Percentiles rank a stretch among this genome's conserved stretches.
Evolutionary conservation across 139 green algal species (phyloP).

Genomic region (Chlamydomonas urium): DNA sequence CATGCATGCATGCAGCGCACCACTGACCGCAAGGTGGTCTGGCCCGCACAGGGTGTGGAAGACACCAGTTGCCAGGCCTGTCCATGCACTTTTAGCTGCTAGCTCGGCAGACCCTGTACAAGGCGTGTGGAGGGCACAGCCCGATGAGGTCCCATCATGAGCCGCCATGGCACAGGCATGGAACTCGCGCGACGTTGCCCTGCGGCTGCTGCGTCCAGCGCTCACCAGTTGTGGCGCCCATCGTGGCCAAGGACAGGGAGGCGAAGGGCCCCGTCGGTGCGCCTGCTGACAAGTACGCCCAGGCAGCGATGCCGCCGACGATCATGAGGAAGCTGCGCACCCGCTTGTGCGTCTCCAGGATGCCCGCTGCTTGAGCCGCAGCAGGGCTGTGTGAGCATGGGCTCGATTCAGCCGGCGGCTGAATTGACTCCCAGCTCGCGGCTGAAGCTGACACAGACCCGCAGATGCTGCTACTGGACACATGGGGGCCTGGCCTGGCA

Average conservation of each 20-base stretch:
- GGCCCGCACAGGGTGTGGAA: conserved; percentile 94
- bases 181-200: too few species aligned
- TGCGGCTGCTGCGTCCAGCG: too few species aligned
- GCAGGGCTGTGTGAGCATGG: too few species aligned
- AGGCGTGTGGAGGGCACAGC: too few species aligned
- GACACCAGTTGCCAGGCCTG: conserved; percentile 87
- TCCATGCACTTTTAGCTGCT: conserved; percentile 59
- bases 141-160: neutral
- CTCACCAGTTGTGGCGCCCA: neutral
- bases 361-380: too few species aligned
- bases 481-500: too few species aligned
- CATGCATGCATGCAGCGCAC: conserved; percentile 1
- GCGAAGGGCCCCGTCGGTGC: conserved; percentile 13
- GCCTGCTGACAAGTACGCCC: conserved; percentile 18
- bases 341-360: too few species aligned
- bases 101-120: conserved; percentile 12
- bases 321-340: neutral
- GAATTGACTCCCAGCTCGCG: too few species aligned
- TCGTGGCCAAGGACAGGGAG: conserved; percentile 1
- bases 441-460: too few species aligned
- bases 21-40: conserved; percentile 88
- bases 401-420: too few species aligned
- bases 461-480: too few species aligned
- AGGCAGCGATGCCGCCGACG: conserved; percentile 15
- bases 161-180: too few species aligned